Evolutionary conservation across 352 stramenopile species (phyloP).

Genomic region (Pythium myriotylum): DNA sequence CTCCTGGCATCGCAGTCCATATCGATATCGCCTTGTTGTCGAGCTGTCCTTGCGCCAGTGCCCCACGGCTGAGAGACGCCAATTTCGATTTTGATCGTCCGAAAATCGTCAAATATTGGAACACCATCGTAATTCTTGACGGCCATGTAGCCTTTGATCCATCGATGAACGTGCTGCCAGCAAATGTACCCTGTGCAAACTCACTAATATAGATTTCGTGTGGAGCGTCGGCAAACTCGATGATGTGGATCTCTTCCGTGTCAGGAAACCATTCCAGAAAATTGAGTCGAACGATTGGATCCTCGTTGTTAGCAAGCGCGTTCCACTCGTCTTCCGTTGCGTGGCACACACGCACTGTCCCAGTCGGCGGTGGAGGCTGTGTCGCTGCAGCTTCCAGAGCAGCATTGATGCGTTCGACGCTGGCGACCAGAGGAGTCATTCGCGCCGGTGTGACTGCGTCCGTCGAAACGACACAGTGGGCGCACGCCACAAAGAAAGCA

Average conservation of each 20-base stretch:
- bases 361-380: slow-evolving; percentile 34
- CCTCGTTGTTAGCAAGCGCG: slow-evolving; percentile 36
- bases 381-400: slow-evolving; percentile 37
- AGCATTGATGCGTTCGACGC: slow-evolving; percentile 44
- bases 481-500: too few relatives aligned
- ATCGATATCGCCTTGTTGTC: slow-evolving; percentile 40
- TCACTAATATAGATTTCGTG: slow-evolving; percentile 27
- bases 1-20: slow-evolving; percentile 39
- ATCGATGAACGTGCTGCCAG: slow-evolving; percentile 7
- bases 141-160: slow-evolving; percentile 19
- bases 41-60: too few relatives aligned
- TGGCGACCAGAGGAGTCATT: slow-evolving; percentile 30
- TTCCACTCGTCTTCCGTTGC: slow-evolving; percentile 49
- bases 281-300: slow-evolving; percentile 28
- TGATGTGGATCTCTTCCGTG: slow-evolving; percentile 40
- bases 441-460: too few relatives aligned
- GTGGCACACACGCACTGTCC: slow-evolving; percentile 34
- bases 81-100: slow-evolving; percentile 42
- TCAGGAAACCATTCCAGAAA: slow-evolving; percentile 43
- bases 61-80: slow-evolving; percentile 41
- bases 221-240: slow-evolving; percentile 36
- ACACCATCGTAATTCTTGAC: slow-evolving; percentile 31
- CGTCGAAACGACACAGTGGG: too few relatives aligned
- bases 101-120: slow-evolving; percentile 39
- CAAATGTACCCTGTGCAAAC: slow-evolving; percentile 11